Evolutionary conservation across 352 stramenopile species (phyloP).

Genomic region (Phytopythium montanum): DNA sequence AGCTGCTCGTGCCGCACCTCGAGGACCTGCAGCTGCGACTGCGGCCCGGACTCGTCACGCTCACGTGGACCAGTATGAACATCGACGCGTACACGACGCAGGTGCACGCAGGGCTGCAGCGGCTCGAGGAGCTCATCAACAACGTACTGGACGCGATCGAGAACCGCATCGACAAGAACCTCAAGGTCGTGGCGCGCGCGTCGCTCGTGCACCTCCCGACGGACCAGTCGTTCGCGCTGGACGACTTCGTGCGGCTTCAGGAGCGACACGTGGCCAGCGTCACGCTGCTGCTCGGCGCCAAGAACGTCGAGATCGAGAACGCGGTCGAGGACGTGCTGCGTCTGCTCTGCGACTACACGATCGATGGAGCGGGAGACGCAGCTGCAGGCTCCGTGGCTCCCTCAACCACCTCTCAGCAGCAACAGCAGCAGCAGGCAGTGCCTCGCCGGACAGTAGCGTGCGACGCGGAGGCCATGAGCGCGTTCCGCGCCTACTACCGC

Average conservation of each 20-base stretch:
- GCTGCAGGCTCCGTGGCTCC: neutral
- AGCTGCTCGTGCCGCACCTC: constrained; percentile 60
- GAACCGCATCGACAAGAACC: constrained; percentile 82
- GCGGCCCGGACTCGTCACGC: constrained; percentile 71
- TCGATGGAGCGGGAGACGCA: constrained; percentile 31
- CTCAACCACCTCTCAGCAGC: constrained; percentile 2
- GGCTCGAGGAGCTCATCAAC: constrained; percentile 81
- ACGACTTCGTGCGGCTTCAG: constrained; percentile 85
- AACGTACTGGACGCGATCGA: constrained; percentile 81
- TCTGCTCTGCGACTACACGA: constrained; percentile 62
- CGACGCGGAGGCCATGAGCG: constrained; percentile 32
- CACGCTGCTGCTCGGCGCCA: constrained; percentile 59
- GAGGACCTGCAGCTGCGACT: constrained; percentile 76
- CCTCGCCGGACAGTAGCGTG: constrained; percentile 15
- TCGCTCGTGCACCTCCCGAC: constrained; percentile 76
- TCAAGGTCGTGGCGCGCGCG: constrained; percentile 76
- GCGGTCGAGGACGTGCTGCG: constrained; percentile 78
- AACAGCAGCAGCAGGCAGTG: neutral
- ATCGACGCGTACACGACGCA: constrained; percentile 81
- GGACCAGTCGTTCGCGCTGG: constrained; percentile 80
- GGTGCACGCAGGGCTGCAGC: constrained; percentile 55
- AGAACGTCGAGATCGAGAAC: constrained; percentile 86
- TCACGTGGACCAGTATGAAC: constrained; percentile 91
- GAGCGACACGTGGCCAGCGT: constrained; percentile 66
- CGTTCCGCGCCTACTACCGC: constrained; percentile 75